Conservation (phyloP, 164 flowering plant genomes). For the Aristolochia fimbriata region DNA sequence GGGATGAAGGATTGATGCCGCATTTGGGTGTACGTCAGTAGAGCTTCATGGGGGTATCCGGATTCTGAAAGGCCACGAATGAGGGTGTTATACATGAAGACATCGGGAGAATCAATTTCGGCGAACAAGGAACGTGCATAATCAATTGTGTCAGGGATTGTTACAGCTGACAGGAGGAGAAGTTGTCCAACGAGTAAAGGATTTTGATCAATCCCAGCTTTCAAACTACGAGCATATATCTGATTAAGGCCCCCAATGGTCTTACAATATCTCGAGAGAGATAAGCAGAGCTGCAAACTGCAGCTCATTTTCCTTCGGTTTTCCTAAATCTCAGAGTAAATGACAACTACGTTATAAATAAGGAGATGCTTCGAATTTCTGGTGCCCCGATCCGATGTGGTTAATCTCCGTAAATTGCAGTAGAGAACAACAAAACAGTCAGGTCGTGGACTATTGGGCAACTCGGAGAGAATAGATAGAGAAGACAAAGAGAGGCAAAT, state of each 20-base stretch:
- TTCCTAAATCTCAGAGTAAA: not conserved
- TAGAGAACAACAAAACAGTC: not conserved
- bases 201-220: slow-evolving; percentile 29
- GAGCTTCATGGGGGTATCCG: slow-evolving; percentile 22
- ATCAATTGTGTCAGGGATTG: slow-evolving; percentile 29
- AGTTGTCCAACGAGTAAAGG: slow-evolving; percentile 42
- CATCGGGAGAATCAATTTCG: slow-evolving; percentile 33
- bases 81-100: slow-evolving; percentile 60
- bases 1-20: slow-evolving; percentile 14
- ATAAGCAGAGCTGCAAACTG: slow-evolving; percentile 19
- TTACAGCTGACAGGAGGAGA: slow-evolving; percentile 34
- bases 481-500: no score
- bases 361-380: not conserved
- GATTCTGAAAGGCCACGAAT: slow-evolving; percentile 51
- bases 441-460: no score
- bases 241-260: slow-evolving; percentile 30
- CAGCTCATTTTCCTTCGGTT: slow-evolving; percentile 8
- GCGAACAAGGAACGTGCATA: slow-evolving; percentile 34
- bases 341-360: not conserved
- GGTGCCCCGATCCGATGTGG: no score
- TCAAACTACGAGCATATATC: slow-evolving; percentile 33
- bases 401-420: no score
- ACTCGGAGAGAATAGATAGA: no score
- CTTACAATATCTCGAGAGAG: slow-evolving; percentile 31
- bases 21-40: slow-evolving; percentile 30